Evolutionary conservation across 441 rosid genomes (phyloP).

Genomic region (Populus hybrid): DNA sequence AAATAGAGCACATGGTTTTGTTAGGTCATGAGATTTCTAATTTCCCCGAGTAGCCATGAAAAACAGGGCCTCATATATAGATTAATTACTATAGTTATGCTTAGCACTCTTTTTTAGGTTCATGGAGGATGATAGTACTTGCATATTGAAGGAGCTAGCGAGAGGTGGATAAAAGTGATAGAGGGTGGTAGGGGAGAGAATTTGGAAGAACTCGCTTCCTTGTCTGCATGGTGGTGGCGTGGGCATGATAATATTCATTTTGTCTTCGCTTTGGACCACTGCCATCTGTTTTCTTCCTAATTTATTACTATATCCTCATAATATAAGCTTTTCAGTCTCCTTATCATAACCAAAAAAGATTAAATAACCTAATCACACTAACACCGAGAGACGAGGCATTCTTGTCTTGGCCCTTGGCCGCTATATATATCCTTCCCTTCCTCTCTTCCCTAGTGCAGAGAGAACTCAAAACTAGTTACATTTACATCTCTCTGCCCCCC

Average conservation of each 20-base stretch:
- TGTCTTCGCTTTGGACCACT: conserved; percentile 44
- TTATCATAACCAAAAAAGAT: not conserved
- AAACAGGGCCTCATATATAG: conserved; percentile 6
- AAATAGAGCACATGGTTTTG: not conserved
- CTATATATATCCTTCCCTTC: not conserved
- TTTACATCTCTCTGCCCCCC: not conserved
- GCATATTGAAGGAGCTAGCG: not conserved
- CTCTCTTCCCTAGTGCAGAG: no score
- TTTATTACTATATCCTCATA: not conserved
- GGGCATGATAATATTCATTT: conserved; percentile 45
- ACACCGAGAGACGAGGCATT: not conserved
- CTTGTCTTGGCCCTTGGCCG: not conserved
- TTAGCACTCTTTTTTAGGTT: conserved; percentile 6
- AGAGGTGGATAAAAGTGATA: conserved; percentile 5
- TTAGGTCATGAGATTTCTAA: conserved; percentile 7
- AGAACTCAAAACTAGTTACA: not conserved
- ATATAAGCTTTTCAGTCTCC: not conserved
- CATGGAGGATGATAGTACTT: not conserved
- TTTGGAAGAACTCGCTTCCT: conserved; percentile 17
- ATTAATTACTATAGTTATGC: not conserved
- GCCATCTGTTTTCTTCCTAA: conserved; percentile 15
- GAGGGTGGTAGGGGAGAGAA: not conserved
- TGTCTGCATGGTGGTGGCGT: conserved; percentile 45
- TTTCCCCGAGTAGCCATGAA: not conserved
- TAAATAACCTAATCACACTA: not conserved